Evolutionary conservation across 2,329 filamentous ascomycete species (phyloP).

Genomic region (Phaeosphaeria sp.): DNA sequence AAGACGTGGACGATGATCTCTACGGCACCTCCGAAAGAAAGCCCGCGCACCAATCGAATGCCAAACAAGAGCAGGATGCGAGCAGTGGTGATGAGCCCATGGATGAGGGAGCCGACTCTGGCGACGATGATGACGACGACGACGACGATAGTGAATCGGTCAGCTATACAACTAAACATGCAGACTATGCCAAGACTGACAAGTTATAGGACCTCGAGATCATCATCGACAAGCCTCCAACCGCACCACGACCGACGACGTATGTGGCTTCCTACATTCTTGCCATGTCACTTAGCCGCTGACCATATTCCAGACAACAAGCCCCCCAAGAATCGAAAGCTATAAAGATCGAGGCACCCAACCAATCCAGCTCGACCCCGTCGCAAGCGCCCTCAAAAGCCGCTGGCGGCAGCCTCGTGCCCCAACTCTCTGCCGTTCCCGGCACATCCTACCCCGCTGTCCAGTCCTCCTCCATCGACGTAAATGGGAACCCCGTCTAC

Average conservation of each 20-base stretch:
- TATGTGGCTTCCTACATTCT: constrained; percentile 21
- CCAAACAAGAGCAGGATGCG: constrained; percentile 36
- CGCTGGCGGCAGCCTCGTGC: constrained; percentile 21
- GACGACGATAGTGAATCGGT: constrained; percentile 55
- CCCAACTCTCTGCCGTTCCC: constrained; percentile 31
- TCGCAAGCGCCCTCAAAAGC: constrained; percentile 21
- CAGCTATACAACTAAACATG: constrained; percentile 10
- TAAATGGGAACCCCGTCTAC: constrained; percentile 82
- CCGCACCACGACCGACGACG: constrained; percentile 47
- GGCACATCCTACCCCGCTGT: constrained; percentile 64
- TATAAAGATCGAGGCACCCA: constrained; percentile 47
- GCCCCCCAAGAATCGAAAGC: constrained; percentile 43
- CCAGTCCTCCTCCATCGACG: constrained; percentile 80
- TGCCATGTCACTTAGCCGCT: constrained; percentile 9
- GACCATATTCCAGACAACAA: constrained; percentile 27
- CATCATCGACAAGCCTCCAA: constrained; percentile 57
- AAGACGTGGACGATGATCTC: constrained; percentile 61
- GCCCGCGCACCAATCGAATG: constrained; percentile 24
- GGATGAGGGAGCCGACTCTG: constrained; percentile 53
- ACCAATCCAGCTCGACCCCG: constrained; percentile 29
- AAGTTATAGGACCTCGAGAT: constrained; percentile 58
- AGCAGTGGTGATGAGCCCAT: constrained; percentile 53
- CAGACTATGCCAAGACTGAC: constrained; percentile 30
- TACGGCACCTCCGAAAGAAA: constrained; percentile 50
- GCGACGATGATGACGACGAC: constrained; percentile 42